Conservation (phyloP, 73 alveolate genomes). For the Tetrahymena thermophila region DNA sequence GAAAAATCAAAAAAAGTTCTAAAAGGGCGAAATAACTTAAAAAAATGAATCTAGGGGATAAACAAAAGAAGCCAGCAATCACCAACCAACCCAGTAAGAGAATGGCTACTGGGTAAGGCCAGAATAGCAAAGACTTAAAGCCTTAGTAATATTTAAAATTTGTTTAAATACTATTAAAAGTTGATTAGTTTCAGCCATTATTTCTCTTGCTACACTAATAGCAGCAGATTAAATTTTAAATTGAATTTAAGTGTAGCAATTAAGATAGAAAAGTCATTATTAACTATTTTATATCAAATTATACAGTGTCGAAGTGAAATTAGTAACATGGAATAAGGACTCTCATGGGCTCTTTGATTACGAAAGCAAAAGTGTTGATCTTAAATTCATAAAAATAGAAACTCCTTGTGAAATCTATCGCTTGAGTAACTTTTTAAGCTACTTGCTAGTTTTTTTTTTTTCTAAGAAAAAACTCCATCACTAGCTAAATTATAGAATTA, state of each 20-base stretch:
- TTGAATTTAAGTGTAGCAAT: not conserved
- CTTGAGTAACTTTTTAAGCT: conserved; percentile 5
- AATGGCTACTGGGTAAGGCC: not conserved
- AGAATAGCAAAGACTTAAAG: not conserved
- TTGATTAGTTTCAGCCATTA: not conserved
- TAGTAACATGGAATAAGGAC: conserved; percentile 76
- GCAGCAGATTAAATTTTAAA: not conserved
- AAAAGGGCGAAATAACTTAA: not conserved
- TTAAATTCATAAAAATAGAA: conserved; percentile 21
- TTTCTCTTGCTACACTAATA: not conserved
- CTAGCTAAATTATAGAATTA: not conserved
- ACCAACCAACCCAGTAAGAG: not conserved
- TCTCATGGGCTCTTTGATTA: conserved; percentile 81
- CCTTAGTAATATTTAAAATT: not conserved
- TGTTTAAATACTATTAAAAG: not conserved
- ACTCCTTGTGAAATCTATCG: conserved; percentile 29
- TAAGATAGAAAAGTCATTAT: not conserved
- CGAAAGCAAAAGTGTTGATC: conserved; percentile 63
- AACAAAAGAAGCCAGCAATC: not conserved
- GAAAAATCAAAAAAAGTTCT: not conserved
- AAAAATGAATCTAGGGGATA: not conserved
- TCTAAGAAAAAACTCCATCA: not conserved
- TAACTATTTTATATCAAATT: not conserved
- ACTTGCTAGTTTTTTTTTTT: not conserved
- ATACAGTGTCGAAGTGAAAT: conserved; percentile 48